Evolutionary conservation across 441 rosid species (phyloP), one percentile per base, ranked within the genome.

Genomic region (Jatropha podagrica): DNA sequence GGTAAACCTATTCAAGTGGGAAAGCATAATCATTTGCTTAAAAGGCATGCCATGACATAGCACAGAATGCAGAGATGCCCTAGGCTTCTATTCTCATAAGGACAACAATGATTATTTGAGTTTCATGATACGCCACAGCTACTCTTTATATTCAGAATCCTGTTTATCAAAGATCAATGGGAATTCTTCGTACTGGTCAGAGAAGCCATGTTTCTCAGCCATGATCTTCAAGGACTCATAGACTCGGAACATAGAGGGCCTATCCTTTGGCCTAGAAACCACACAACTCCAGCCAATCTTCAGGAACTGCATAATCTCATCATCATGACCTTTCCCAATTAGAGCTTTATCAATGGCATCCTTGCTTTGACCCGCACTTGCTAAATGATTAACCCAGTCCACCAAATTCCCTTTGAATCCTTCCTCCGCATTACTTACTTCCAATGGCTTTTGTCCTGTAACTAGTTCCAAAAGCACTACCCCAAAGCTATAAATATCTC

Each of bases 401-500:
- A 90, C 98, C 75, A 94, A 81, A 78, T 79, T 88, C 44, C 87
- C 94, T 73, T 90, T 90, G 60, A 86, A 85, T n/a, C 88, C 91
- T 80, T 88, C 93, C 3, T 83, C 90, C 1, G 59, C 78, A 61
- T 64, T 81, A 59, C 54, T 65, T 62, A 85, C 78, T 51, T 85
- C 90, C 5, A 77, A 52, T 7, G 97, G 87, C 46, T 88, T 94
- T 37, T 77, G 77, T 76, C 97, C 93, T 0, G 92, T 88, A 1
- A 75, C 92, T 79, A 94, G 75, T 86, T 94, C 97, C 78, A 94
- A 73, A 65, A 94, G 94, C 75, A 92, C 91, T 13, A 91, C 89
- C 0, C 97, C 97, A 3, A 91, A 84, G 49, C 89, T 92, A 65
- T 88, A 94, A 49, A 86, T 96, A 81, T 94, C 97, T 1, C 94